A percentile compares a stretch with the other conserved stretches of the same genome.
Conservation (phyloP, 805 yeast genomes). For the Saccharomyces mikatae region DNA sequence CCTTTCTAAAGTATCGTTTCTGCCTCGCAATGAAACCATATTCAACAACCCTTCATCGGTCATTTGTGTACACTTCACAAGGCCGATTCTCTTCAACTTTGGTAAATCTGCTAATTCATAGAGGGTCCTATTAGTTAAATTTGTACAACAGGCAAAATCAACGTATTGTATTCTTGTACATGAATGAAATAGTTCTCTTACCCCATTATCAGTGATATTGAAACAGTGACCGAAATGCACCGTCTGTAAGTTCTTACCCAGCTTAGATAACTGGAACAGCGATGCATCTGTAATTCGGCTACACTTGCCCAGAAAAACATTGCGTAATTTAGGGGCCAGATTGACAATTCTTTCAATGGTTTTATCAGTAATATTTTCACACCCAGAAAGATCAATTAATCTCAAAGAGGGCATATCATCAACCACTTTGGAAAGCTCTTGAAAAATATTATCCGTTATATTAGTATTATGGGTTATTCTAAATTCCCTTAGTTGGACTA, state of each 20-base stretch:
- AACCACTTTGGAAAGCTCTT: constrained; percentile 20
- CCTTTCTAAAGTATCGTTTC: constrained; percentile 78
- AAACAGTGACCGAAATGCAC: constrained; percentile 92
- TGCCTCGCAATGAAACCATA: constrained; percentile 58
- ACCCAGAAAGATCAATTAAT: constrained; percentile 76
- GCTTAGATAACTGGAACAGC: constrained; percentile 55
- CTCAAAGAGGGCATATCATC: constrained; percentile 55
- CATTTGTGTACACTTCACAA: constrained; percentile 83
- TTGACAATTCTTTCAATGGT: constrained; percentile 63
- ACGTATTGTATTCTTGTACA: constrained; percentile 86
- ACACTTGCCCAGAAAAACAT: constrained; percentile 86
- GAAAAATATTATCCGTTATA: constrained; percentile 59
- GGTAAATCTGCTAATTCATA: constrained; percentile 69
- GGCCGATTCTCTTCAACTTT: constrained; percentile 78
- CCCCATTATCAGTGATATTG: constrained; percentile 83
- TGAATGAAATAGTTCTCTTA: constrained; percentile 57
- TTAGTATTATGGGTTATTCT: constrained; percentile 67
- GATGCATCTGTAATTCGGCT: constrained; percentile 76
- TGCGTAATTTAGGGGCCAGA: constrained; percentile 78
- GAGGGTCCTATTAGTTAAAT: constrained; percentile 76
- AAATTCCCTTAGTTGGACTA: constrained; percentile 75
- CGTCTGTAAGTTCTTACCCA: constrained; percentile 78
- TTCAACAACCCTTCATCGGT: constrained; percentile 75
- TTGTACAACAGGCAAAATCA: constrained; percentile 90
- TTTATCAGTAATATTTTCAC: constrained; percentile 71